Conservation (phyloP, 306 rosid genomes). For the Trichosanthes cucumerina region DNA sequence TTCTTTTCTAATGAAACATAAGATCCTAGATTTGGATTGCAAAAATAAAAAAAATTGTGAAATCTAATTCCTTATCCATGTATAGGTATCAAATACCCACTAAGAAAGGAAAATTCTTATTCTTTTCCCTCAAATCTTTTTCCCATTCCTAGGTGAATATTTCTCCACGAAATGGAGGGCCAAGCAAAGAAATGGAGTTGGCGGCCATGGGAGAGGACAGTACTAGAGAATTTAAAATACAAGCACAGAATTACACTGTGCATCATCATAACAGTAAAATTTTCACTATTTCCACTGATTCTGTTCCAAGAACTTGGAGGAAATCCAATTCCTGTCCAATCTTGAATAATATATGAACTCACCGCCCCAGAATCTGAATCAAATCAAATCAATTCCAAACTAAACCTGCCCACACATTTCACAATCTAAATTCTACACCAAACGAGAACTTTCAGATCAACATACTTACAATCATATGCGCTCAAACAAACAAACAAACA, state of each 20-base stretch:
- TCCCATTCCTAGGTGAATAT: neutral
- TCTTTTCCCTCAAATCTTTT: neutral
- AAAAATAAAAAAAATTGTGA: neutral
- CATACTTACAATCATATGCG: neutral
- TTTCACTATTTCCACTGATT: neutral
- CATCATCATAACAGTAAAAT: too few species aligned
- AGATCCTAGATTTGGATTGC: neutral
- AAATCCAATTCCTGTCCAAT: neutral
- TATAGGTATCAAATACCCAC: neutral
- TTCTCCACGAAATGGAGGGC: neutral
- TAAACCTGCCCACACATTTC: neutral
- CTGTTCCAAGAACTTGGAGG: neutral
- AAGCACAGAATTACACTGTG: neutral
- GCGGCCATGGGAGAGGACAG: neutral
- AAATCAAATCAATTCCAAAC: neutral
- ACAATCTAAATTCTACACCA: neutral
- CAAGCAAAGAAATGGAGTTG: neutral
- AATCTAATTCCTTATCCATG: neutral
- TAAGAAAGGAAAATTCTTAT: neutral
- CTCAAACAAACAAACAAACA: neutral
- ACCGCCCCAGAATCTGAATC: neutral
- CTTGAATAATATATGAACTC: neutral
- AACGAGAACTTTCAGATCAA: neutral
- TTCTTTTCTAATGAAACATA: neutral
- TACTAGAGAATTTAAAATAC: neutral